phyloP scores from a whole-genome alignment of 768 basidiomycete species.

The Naganishia randhawae region DNA sequence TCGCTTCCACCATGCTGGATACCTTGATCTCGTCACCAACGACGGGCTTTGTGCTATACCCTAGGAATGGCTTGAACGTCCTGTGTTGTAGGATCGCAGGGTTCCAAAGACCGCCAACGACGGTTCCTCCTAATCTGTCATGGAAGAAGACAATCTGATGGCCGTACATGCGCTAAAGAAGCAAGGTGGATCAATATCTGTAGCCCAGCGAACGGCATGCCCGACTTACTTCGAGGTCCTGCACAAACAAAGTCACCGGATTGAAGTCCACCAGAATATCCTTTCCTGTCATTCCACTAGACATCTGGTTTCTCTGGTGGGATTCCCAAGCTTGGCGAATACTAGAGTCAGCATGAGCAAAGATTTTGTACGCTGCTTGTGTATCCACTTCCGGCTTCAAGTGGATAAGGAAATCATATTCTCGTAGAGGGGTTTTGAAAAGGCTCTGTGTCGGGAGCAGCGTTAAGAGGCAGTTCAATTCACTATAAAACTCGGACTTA shows the following conservation, averaged over 20 bases:
- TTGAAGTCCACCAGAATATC: conserved; percentile 67
- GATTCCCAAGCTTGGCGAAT: conserved; percentile 24
- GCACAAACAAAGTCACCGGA: conserved; percentile 64
- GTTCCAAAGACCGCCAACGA: conserved; percentile 83
- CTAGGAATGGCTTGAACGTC: conserved; percentile 74
- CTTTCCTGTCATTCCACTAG: conserved; percentile 31
- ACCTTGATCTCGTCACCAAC: conserved; percentile 29
- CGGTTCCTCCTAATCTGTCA: conserved; percentile 72
- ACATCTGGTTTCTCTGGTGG: conserved; percentile 24
- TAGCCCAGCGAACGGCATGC: too few species aligned
- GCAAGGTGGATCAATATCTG: background rate
- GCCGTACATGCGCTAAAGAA: conserved; percentile 63
- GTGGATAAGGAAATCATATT: conserved; percentile 81
- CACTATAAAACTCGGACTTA: conserved; percentile 42
- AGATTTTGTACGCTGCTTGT: conserved; percentile 21
- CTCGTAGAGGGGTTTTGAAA: conserved; percentile 74
- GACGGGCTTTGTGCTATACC: conserved; percentile 67
- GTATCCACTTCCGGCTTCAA: conserved; percentile 56
- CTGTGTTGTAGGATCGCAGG: conserved; percentile 62
- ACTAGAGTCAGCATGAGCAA: conserved; percentile 10
- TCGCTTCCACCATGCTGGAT: conserved; percentile 64
- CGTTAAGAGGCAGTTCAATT: conserved; percentile 2
- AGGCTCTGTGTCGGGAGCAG: conserved; percentile 60
- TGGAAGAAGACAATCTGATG: conserved; percentile 79
- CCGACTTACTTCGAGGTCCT: conserved; percentile 62